A percentile compares a stretch with the other conserved stretches of the same genome.
phyloP scores from a whole-genome alignment of 768 basidiomycete genomes.

The Pleurotus tuoliensis region DNA sequence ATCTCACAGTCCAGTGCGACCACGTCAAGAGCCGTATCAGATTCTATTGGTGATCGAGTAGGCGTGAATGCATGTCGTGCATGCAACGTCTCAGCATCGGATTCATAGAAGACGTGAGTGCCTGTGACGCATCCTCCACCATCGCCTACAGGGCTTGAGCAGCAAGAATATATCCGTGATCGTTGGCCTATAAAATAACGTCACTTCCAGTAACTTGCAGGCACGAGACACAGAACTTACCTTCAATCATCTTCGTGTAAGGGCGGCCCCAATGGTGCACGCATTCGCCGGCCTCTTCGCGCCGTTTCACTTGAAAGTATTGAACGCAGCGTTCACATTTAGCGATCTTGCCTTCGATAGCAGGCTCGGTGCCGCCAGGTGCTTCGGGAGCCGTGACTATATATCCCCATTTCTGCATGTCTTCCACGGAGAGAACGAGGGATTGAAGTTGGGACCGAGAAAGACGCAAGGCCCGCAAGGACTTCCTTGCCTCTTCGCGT shows the following conservation, averaged over 20 bases:
- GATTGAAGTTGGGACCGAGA: slow-evolving; percentile 50
- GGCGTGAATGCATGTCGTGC: slow-evolving; percentile 69
- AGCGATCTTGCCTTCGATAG: slow-evolving; percentile 52
- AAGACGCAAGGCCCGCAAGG: slow-evolving; percentile 49
- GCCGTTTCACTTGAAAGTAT: slow-evolving; percentile 63
- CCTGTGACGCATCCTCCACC: slow-evolving; percentile 72
- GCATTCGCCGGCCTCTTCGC: slow-evolving; percentile 60
- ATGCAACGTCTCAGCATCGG: slow-evolving; percentile 61
- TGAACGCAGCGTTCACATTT: slow-evolving; percentile 80
- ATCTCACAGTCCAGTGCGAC: slow-evolving; percentile 96
- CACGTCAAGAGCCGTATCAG: slow-evolving; percentile 56
- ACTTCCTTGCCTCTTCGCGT: slow-evolving; percentile 52
- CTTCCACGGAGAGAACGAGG: slow-evolving; percentile 53
- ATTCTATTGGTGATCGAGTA: slow-evolving; percentile 16
- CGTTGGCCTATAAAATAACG: slow-evolving; percentile 51
- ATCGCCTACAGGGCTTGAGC: slow-evolving; percentile 55
- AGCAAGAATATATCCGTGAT: slow-evolving; percentile 73
- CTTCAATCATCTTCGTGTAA: slow-evolving; percentile 58
- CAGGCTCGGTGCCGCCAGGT: slow-evolving; percentile 60
- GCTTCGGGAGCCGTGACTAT: slow-evolving; percentile 64
- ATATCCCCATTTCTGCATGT: slow-evolving; percentile 68
- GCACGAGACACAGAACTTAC: slow-evolving; percentile 32
- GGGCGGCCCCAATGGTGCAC: slow-evolving; percentile 81
- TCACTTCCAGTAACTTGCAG: neutral
- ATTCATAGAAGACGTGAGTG: slow-evolving; percentile 90